These are phyloP conservation scores for Sclerotinia borealis DNA, from an alignment of 2,329 filamentous ascomycete genomes.

Conservation along the genomic window DNA sequence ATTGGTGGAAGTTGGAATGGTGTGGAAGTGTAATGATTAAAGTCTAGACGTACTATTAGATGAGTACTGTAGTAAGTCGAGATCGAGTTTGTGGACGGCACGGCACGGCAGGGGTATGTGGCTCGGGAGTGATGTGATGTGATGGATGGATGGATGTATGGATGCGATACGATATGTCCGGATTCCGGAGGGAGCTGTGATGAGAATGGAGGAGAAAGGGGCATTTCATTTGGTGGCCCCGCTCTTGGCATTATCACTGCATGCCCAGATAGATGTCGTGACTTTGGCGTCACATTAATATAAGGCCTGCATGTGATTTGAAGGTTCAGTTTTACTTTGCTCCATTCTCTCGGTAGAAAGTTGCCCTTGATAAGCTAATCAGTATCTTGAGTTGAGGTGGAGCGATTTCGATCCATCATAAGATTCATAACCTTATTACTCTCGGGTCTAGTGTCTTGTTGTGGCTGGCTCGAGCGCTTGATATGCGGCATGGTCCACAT, in stretches of 20 bases:
- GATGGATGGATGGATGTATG: too few relatives aligned
- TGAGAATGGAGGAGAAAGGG: background rate
- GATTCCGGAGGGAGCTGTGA: background rate
- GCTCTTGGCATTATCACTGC: background rate
- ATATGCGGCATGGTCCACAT: background rate
- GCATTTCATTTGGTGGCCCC: background rate
- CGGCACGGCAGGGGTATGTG: background rate
- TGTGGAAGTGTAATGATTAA: background rate
- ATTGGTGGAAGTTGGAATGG: background rate
- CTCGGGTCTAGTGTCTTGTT: background rate
- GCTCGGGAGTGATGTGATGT: background rate
- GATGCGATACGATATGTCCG: background rate
- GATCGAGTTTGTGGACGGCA: background rate
- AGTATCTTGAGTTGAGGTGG: background rate
- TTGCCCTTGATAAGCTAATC: background rate
- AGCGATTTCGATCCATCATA: background rate
- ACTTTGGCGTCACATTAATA: too few relatives aligned
- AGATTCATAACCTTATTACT: too few relatives aligned
- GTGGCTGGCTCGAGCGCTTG: background rate
- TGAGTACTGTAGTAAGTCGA: too few relatives aligned
- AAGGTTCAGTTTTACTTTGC: background rate
- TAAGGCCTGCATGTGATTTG: background rate
- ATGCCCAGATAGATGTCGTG: background rate
- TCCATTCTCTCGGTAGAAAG: background rate
- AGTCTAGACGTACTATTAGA: background rate